Conservation (phyloP, 2,329 filamentous ascomycete genomes). For the Diaporthe citrichinensis region DNA sequence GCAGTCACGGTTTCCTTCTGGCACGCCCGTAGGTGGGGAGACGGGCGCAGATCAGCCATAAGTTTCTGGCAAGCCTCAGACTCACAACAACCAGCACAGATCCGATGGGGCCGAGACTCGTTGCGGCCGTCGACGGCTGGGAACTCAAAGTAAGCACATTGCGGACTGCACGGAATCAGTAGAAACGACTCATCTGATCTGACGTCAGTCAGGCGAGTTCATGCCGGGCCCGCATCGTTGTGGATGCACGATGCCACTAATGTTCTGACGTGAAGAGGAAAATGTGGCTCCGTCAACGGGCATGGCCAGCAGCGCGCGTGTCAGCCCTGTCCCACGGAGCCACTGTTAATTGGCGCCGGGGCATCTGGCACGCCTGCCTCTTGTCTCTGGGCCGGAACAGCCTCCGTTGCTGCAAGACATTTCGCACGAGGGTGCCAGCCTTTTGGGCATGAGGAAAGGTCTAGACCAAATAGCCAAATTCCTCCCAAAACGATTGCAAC, state of each 20-base stretch:
- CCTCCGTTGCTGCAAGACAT: constrained; percentile 36
- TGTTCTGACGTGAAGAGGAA: constrained; percentile 20
- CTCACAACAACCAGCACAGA: background rate
- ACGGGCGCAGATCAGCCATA: constrained; percentile 5
- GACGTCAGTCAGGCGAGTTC: constrained; percentile 39
- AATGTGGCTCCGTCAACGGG: constrained; percentile 31
- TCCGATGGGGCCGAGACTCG: constrained; percentile 6
- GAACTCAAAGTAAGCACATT: background rate
- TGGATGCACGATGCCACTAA: constrained; percentile 30
- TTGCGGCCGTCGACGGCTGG: background rate
- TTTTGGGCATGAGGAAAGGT: constrained; percentile 4
- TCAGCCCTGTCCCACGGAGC: constrained; percentile 35
- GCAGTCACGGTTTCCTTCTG: constrained; percentile 29
- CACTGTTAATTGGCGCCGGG: constrained; percentile 27
- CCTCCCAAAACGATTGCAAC: background rate
- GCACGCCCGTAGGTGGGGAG: constrained; percentile 3
- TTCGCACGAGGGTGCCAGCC: constrained; percentile 23
- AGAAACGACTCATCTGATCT: constrained; percentile 22
- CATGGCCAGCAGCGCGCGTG: constrained; percentile 16
- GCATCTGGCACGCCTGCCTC: constrained; percentile 17
- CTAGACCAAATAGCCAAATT: constrained; percentile 1
- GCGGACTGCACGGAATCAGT: constrained; percentile 20
- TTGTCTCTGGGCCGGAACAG: constrained; percentile 10
- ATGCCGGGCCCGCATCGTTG: constrained; percentile 37
- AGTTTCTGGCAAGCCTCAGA: constrained; percentile 25